Conservation (phyloP, 2,329 filamentous ascomycete species). For the Lithohypha guttulata region DNA sequence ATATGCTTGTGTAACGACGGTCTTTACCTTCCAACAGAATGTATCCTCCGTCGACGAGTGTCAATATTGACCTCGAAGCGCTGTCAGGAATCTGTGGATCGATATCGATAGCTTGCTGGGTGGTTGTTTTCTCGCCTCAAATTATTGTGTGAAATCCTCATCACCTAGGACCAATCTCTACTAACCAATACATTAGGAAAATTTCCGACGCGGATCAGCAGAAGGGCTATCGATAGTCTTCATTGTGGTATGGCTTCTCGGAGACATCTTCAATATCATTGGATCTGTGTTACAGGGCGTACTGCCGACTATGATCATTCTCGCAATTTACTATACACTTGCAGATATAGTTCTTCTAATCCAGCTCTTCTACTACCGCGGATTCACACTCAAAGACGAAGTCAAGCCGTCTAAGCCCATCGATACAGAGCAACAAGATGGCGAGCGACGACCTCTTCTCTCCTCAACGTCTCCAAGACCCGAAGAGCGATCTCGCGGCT, state of each 20-base stretch:
- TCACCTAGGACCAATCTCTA: too few species aligned
- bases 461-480: neutral
- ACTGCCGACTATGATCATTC: constrained; percentile 85
- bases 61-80: constrained; percentile 72
- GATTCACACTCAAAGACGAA: constrained; percentile 45
- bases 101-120: constrained; percentile 95
- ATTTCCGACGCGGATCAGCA: constrained; percentile 73
- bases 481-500: neutral
- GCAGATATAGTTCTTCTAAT: constrained; percentile 78
- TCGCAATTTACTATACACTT: constrained; percentile 89
- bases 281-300: constrained; percentile 88
- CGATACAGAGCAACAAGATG: constrained; percentile 9
- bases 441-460: constrained; percentile 22
- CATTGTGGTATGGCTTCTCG: constrained; percentile 81
- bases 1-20: too few species aligned
- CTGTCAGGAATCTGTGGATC: constrained; percentile 90
- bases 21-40: constrained; percentile 13
- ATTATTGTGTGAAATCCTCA: too few species aligned
- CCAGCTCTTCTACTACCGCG: constrained; percentile 94
- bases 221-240: constrained; percentile 87
- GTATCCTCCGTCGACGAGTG: constrained; percentile 29
- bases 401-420: constrained; percentile 9
- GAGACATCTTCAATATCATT: constrained; percentile 93
- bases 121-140: constrained; percentile 93
- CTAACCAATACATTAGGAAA: too few species aligned